Base-by-base conservation (phyloP, 306 rosid species). In the Sicyos edulis region DNA sequence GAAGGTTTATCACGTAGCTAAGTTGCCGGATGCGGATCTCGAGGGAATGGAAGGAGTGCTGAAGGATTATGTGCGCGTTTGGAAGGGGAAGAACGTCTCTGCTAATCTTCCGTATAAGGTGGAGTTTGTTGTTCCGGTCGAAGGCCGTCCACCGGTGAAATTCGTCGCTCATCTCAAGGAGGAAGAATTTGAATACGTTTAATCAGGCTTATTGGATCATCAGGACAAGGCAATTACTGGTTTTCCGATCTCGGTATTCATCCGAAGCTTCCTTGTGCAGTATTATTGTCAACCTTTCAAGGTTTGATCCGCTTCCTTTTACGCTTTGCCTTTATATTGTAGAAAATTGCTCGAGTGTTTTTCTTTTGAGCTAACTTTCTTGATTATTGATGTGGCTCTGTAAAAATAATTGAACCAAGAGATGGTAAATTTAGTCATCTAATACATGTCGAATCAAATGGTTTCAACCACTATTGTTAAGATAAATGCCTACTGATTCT, bases 141-240 rank as follows among this genome's bases (percentile, higher is more conserved):
- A 78, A 54, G 92, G 88, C 54, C 97, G 99, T 63, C 95, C 96
- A 47, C 72, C 84, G 16, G 88, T 88, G 45, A 93, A 93, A 84
- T 91, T 93, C 83, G 79, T 82, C 58, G 97, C 87, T 24, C 99
- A 93, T 78, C 99, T 93, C 78, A 91, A 76, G 85, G 96, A 91
- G 44, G 99, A 91, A 17, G 97, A 93, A 76, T 91, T 93, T 60
- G 97, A 93, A 58, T 87, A 75, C 60, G 26, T 88, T 74, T 87
- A 78, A 50, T 49, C n/a, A 9, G 13, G 56, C 34, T 15, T 52
- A 32, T 45, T 52, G 61, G 2, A 32, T 32, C 37, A 32, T 32
- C 37, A 32, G 37, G 37, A 2, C 37, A 32, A 32, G 37, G 37
- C 5, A 32, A 32, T 32, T 32, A 32, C 37, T 32, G 5, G 2